phyloP scores from a whole-genome alignment of 257 asterid species.

The Salvia miltiorrhiza region DNA sequence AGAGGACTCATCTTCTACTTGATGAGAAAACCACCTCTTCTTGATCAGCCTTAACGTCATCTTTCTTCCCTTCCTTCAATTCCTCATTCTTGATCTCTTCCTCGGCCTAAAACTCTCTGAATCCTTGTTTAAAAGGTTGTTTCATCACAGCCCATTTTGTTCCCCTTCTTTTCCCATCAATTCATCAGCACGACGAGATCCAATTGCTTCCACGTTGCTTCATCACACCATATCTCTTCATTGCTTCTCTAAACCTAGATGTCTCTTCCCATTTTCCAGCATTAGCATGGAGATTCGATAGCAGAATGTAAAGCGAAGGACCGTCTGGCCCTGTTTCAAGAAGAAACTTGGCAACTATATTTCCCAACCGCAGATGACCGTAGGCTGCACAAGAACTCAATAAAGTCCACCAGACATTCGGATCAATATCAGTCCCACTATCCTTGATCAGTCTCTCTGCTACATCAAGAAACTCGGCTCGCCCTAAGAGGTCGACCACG shows the following conservation, averaged over 20 bases:
- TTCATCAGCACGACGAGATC: constrained; percentile 54
- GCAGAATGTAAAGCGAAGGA: constrained; percentile 58
- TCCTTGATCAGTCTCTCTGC: constrained; percentile 50
- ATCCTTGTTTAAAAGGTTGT: too few species aligned
- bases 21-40: constrained; percentile 17
- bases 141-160: too few species aligned
- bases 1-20: background rate
- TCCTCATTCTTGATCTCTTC: constrained; percentile 11
- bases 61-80: constrained; percentile 5
- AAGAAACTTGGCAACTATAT: constrained; percentile 50
- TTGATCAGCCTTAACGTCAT: constrained; percentile 4
- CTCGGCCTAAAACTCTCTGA: too few species aligned
- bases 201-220: constrained; percentile 81
- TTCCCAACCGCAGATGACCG: constrained; percentile 60
- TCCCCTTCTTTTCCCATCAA: too few species aligned
- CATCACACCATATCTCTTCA: constrained; percentile 47
- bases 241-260: constrained; percentile 58
- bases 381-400: constrained; percentile 66
- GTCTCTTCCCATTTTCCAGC: constrained; percentile 84
- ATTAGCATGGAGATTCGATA: constrained; percentile 74
- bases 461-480: constrained; percentile 68
- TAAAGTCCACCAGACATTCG: constrained; percentile 74
- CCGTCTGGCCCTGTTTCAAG: constrained; percentile 51
- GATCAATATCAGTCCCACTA: constrained; percentile 39
- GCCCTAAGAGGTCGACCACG: constrained; percentile 66